Base-by-base conservation (phyloP, 139 green algal species). In the Diplosphaera chodatii region DNA sequence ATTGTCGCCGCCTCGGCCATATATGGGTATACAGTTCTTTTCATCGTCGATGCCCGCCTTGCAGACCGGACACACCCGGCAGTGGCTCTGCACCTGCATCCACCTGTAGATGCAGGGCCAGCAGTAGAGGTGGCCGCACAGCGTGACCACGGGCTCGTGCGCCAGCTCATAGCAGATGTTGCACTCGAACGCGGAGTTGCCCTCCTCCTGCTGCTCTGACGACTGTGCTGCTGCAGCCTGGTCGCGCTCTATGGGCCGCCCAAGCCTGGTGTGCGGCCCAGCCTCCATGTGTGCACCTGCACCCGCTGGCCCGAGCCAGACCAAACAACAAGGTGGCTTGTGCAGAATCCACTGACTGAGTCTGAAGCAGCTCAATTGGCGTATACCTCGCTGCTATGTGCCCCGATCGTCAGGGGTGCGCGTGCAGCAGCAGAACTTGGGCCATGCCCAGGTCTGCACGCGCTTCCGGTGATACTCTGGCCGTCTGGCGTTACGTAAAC, bases 161-260 rank as follows among this genome's bases (percentile, higher is more conserved):
- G 91, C 88, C 2, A 96, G 55, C 33, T 98, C 94, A 33, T 97
- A 80, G 76, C 93, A 98, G n/a, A 98, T 93, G 77, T 98, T 98
- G 84, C 93, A 98, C 73, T 91, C 87, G 40, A 96, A 98, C 13
- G 80, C 69, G 8, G 55, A 67, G 1, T 66, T 33, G 32, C 66
- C 70, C 28, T 81, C 63, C 1, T 88, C 84, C 23, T 25, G 27
- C 25, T 32, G 27, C 8, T 32, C 59, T 32, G 59, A 32, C 8
- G 59, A 21, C 27, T 32, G 27, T 13, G 59, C 27, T 13, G 25
- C 59, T 32, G 28, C 59, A 8, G n/a, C 5, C 21, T 4, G 25
- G 59, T 32, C 27, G 25, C 27, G 59, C 59, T 65, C 27, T 21
- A 59, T 59, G 16, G 48, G 48, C 16, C 48, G 22, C 13, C 48